These are phyloP conservation scores for Taiwanofungus camphoratus DNA, from an alignment of 1,284 basidiomycete species.

Conservation along the genomic window DNA sequence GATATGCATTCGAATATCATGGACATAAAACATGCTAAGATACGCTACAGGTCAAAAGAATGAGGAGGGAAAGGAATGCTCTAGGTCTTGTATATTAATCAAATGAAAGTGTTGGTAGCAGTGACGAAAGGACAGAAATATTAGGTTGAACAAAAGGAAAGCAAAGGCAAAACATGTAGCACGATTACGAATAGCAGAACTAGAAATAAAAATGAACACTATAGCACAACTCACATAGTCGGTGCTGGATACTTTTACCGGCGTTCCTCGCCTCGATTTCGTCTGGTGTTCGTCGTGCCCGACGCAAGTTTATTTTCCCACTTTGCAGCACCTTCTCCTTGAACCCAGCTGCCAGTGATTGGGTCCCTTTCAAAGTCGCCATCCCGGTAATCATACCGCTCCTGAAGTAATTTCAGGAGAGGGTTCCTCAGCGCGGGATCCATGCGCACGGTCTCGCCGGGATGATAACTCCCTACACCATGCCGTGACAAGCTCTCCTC, in stretches of 20 bases:
- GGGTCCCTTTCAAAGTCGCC: conserved; percentile 75
- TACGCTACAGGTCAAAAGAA: too few relatives aligned
- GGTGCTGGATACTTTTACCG: conserved; percentile 14
- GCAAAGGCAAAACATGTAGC: too few relatives aligned
- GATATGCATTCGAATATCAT: too few relatives aligned
- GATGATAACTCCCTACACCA: conserved; percentile 71
- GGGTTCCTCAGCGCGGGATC: conserved; percentile 78
- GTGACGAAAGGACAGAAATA: too few relatives aligned
- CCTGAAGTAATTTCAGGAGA: conserved; percentile 60
- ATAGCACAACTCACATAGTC: conserved; percentile 1
- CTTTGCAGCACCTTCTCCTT: conserved; percentile 50
- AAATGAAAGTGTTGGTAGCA: too few relatives aligned
- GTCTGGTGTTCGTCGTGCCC: conserved; percentile 33
- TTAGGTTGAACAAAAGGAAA: too few relatives aligned
- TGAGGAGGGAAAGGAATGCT: too few relatives aligned
- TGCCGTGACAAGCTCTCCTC: conserved; percentile 77
- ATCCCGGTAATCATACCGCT: conserved; percentile 72
- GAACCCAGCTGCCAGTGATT: conserved; percentile 53
- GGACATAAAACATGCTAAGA: too few relatives aligned
- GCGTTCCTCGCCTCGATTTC: conserved; percentile 27
- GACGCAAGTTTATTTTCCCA: conserved; percentile 57
- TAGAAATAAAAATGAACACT: too few relatives aligned
- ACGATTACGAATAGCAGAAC: too few relatives aligned
- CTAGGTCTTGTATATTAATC: too few relatives aligned
- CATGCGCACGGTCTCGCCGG: conserved; percentile 80